phyloP scores from a whole-genome alignment of 192 early-diverging fungal species.

The Entomortierella parvispora region DNA sequence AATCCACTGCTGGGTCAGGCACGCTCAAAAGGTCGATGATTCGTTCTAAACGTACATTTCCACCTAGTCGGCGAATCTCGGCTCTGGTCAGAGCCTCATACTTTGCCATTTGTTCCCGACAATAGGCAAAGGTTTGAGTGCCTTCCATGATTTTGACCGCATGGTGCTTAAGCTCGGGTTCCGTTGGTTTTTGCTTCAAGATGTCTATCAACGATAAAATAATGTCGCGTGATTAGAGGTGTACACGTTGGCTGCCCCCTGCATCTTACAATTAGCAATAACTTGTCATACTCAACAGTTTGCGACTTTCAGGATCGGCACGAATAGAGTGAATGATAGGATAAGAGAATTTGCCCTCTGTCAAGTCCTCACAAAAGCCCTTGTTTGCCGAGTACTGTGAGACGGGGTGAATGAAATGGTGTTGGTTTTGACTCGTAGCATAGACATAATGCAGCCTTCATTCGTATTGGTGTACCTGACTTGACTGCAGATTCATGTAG shows the following conservation, averaged over 20 bases:
- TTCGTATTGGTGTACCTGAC: conserved; percentile 59
- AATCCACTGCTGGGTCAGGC: conserved; percentile 1
- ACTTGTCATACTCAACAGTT: conserved; percentile 73
- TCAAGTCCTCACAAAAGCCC: conserved; percentile 98
- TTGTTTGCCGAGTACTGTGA: conserved; percentile 90
- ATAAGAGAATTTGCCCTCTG: conserved; percentile 99
- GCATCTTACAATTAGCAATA: no score
- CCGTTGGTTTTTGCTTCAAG: conserved; percentile 85
- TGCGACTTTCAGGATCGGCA: conserved; percentile 63
- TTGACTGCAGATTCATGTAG: conserved; percentile 92
- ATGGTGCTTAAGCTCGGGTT: conserved; percentile 86
- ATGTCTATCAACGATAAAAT: conserved; percentile 80
- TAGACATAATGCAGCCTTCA: background rate
- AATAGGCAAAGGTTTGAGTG: conserved; percentile 86
- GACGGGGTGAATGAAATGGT: background rate
- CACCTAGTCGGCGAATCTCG: conserved; percentile 79
- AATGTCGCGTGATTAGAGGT: no score
- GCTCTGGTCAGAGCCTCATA: conserved; percentile 72
- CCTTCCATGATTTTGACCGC: conserved; percentile 85
- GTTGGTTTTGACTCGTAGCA: background rate
- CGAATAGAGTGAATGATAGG: conserved; percentile 91
- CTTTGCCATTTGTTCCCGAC: conserved; percentile 64
- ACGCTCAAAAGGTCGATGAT: conserved; percentile 67
- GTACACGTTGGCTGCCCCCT: no score
- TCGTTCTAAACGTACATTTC: conserved; percentile 76